These are phyloP conservation scores for Isabelozyma pseudorhagii DNA, from an alignment of 805 yeast species.

Conservation along the genomic window DNA sequence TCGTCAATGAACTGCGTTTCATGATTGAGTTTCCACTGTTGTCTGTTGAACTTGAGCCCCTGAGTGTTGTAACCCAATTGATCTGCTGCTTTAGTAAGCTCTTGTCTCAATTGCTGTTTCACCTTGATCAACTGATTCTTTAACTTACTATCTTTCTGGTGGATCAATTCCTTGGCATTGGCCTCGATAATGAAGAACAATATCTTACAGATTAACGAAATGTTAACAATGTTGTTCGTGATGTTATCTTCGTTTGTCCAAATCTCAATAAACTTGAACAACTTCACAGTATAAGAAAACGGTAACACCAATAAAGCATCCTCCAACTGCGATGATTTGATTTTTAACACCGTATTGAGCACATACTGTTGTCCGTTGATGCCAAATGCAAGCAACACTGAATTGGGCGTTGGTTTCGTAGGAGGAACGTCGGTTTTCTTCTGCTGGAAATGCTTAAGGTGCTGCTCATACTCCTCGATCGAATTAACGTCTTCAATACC, in stretches of 20 bases:
- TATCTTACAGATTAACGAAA: slow-evolving; percentile 69
- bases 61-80: slow-evolving; percentile 82
- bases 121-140: slow-evolving; percentile 65
- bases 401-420: slow-evolving; percentile 58
- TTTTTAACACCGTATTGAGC: slow-evolving; percentile 63
- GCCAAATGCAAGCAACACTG: slow-evolving; percentile 71
- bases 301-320: slow-evolving; percentile 92
- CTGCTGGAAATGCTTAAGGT: slow-evolving; percentile 31
- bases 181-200: slow-evolving; percentile 70
- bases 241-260: slow-evolving; percentile 56
- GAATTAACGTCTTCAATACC: slow-evolving; percentile 70
- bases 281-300: slow-evolving; percentile 71
- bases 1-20: slow-evolving; percentile 71
- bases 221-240: slow-evolving; percentile 44
- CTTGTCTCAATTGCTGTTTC: slow-evolving; percentile 56
- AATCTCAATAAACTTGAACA: slow-evolving; percentile 68
- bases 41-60: slow-evolving; percentile 70
- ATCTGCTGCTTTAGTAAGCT: slow-evolving; percentile 48
- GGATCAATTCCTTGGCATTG: slow-evolving; percentile 76
- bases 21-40: slow-evolving; percentile 78
- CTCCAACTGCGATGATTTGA: slow-evolving; percentile 82
- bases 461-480: slow-evolving; percentile 46
- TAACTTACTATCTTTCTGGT: slow-evolving; percentile 60
- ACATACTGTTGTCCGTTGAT: slow-evolving; percentile 77
- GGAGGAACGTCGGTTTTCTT: slow-evolving; percentile 50